Evolutionary conservation across 495 filamentous ascomycete genomes (phyloP).

Genomic region (Collariella sp.): DNA sequence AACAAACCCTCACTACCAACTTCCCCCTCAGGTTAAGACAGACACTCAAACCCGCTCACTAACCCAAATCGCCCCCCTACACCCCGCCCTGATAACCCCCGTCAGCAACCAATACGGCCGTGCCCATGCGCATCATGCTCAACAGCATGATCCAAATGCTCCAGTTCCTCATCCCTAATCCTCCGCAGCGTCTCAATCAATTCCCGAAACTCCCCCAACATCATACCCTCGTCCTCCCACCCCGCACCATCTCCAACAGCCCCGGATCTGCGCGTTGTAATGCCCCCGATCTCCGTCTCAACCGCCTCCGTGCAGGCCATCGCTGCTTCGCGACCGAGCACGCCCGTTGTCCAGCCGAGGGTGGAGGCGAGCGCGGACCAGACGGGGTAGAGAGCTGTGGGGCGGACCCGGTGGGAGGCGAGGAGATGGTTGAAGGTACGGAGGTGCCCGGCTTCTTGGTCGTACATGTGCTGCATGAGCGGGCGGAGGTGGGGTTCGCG

Average conservation of each 20-base stretch:
- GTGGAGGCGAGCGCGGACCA: conserved; percentile 80
- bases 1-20: too few species aligned
- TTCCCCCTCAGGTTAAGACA: too few species aligned
- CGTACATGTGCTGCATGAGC: conserved; percentile 96
- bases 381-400: conserved; percentile 86
- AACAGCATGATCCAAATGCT: conserved; percentile 92
- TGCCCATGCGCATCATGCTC: conserved; percentile 83
- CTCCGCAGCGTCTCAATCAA: conserved; percentile 65
- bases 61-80: conserved; percentile 85
- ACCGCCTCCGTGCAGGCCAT: conserved; percentile 99
- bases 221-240: conserved; percentile 60
- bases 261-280: conserved; percentile 86
- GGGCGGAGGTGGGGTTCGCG: conserved; percentile 79
- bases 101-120: conserved; percentile 82
- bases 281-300: conserved; percentile 97
- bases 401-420: conserved; percentile 81
- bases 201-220: conserved; percentile 67
- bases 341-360: conserved; percentile 78
- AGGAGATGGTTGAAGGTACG: conserved; percentile 75
- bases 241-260: conserved; percentile 72
- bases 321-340: conserved; percentile 87
- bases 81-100: conserved; percentile 79
- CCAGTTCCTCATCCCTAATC: conserved; percentile 92
- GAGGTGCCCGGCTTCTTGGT: conserved; percentile 86
- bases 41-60: conserved; percentile 59